These are phyloP conservation scores for Tylopilus felleus DNA, from an alignment of 768 basidiomycete genomes.

Conservation along the genomic window DNA sequence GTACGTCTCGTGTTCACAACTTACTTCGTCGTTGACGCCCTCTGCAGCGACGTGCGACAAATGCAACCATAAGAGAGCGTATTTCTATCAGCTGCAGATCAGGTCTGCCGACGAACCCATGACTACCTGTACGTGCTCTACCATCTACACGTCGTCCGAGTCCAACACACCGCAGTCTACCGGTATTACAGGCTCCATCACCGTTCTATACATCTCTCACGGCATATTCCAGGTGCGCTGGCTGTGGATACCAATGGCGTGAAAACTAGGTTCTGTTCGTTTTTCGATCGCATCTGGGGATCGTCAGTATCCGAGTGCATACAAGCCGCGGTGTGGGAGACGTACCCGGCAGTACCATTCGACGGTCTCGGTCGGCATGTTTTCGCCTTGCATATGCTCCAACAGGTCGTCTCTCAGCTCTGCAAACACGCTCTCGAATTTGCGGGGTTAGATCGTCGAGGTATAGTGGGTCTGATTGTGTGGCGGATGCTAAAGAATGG, in stretches of 20 bases:
- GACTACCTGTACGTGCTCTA: conserved; percentile 44
- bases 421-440: conserved; percentile 73
- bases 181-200: conserved; percentile 36
- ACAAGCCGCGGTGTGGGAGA: too few relatives aligned
- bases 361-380: conserved; percentile 80
- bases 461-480: too few relatives aligned
- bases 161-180: conserved; percentile 46
- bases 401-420: conserved; percentile 76
- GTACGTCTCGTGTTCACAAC: conserved; percentile 36
- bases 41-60: conserved; percentile 57
- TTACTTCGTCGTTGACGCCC: background rate
- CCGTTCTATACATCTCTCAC: background rate
- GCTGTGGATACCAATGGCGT: conserved; percentile 66
- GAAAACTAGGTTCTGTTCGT: conserved; percentile 65
- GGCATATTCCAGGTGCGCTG: conserved; percentile 45
- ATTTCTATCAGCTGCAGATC: conserved; percentile 96
- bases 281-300: too few relatives aligned
- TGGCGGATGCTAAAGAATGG: too few relatives aligned
- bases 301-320: too few relatives aligned
- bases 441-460: too few relatives aligned
- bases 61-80: conserved; percentile 83
- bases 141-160: background rate
- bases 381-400: conserved; percentile 58
- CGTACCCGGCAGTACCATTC: conserved; percentile 74
- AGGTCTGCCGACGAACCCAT: conserved; percentile 91